Evolutionary conservation across 2,329 filamentous ascomycete species (phyloP), one percentile per base, ranked within the genome.

Genomic region (Diaporthe destruens): DNA sequence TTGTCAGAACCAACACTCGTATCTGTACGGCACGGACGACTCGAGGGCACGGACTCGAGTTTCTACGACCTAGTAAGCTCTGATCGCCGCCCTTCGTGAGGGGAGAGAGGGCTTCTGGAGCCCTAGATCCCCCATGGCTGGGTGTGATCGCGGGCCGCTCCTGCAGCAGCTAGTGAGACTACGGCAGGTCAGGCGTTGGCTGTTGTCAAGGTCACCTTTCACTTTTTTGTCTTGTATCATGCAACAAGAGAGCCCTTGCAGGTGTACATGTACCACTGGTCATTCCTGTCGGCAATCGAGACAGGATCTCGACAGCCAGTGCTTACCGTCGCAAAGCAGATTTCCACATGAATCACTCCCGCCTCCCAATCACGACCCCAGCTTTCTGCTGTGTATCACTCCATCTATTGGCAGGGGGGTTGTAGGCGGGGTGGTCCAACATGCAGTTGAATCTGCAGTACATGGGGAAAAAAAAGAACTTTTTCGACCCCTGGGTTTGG

Each of bases 291-390:
- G 61, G 61, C 61, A 66, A 66, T 66, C 61, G 47, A 66, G 61
- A 66, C 61, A 66, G 61, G 44, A 53, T 66, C 61, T 66, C 47
- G 53, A 66, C 44, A 66, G 61, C 61, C 61, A 66, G 61, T 66
- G 61, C 36, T 66, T 53, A 53, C 61, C 61, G 61, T 39, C 16
- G 61, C 61, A 53, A 66, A 53, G 61, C 61, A 66, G 61, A 66
- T 66, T 66, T 66, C 47, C 61, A 66, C 61, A 66, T 66, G 61
- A 66, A 66, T 66, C 61, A 66, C 61, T 66, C 14, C 61, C 47
- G 47, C 61, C 61, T 66, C 47, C 47, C 61, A 53, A 66, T 53
- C 47, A 53, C 14, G 34, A 66, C 32, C 61, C 61, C 61, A 66
- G 61, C 14, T 39, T 12, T 6, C 61, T 66, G 61, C 47, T 23